Evolutionary conservation across 2,329 filamentous ascomycete species (phyloP).

Genomic region (Sphaerulina vaccinii): DNA sequence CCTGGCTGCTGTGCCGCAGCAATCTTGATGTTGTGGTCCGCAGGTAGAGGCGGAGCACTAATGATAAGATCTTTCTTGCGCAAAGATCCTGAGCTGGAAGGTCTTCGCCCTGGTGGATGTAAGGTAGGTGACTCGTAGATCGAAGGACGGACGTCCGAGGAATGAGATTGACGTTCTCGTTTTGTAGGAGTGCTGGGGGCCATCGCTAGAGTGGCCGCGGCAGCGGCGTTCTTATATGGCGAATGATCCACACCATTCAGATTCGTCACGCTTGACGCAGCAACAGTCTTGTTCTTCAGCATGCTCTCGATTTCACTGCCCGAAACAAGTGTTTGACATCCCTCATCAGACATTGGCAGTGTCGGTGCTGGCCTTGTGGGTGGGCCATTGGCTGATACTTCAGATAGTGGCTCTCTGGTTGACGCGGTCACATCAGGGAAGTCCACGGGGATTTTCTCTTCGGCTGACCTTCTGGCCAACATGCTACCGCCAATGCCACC

Average conservation of each 20-base stretch:
- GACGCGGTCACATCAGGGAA: background rate
- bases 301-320: constrained; percentile 76
- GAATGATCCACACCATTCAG: constrained; percentile 23
- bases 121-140: constrained; percentile 24
- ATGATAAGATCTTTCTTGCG: constrained; percentile 46
- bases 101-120: constrained; percentile 47
- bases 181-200: constrained; percentile 19
- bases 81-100: constrained; percentile 71
- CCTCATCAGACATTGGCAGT: constrained; percentile 57
- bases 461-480: background rate
- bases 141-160: constrained; percentile 20
- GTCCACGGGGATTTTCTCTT: background rate
- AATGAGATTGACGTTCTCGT: constrained; percentile 2
- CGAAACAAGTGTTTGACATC: constrained; percentile 82
- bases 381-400: constrained; percentile 15
- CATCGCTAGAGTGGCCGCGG: constrained; percentile 34
- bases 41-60: constrained; percentile 65
- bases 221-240: constrained; percentile 18
- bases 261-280: constrained; percentile 8
- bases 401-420: constrained; percentile 16
- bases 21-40: constrained; percentile 80
- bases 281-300: constrained; percentile 54
- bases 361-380: constrained; percentile 16
- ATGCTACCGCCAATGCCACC: too few species aligned
- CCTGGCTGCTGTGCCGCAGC: constrained; percentile 66